Base-by-base conservation (phyloP, 768 basidiomycete species). In the Serendipita sp. region DNA sequence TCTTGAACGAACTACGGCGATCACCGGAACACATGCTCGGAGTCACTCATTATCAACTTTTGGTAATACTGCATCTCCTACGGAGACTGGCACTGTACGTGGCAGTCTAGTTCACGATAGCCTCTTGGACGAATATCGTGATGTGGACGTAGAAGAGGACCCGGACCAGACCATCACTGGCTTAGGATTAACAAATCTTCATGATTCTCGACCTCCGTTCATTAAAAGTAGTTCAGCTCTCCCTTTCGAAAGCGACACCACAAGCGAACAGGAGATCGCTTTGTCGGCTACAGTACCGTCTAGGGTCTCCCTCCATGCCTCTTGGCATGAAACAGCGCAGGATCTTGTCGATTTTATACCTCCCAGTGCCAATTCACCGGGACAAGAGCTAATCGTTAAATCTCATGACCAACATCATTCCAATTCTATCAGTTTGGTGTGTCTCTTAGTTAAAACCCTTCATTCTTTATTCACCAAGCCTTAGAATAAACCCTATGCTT, bases 1-100 rank as follows among this genome's bases (percentile, higher is more conserved):
- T 34, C 8, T 53, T 34, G 16, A 8, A n/a, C 8, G 16, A 41
- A 13, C 11, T 10, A 16, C 56, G 32, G 32, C 56, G 37, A 60
- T 37, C 8, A 10, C 37, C 28, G 48, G 48, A 32, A 51, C 34
- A 37, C 56, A 60, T 60, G 10, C 56, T 10, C n/a, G 34, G n/a
- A 38, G 28, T 10, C 18, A 32, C 37, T 60, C 56, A 11, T n/a
- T 38, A 28, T 60, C 56, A n/a, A 60, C 5, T 38, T 30, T 60
- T n/a, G 56, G 10, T 37, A 34, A 28, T 37, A 34, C 34, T 30
- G 34, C 37, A n/a, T 60, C 56, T 18, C 8, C 11, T 28, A 60
- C 56, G 18, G 56, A 60, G n/a, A 60, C 56, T 24, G 28, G 28
- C 10, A 60, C 56, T 10, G 56, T 60, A n/a, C 56, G 56, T 60